Evolutionary conservation across 225 moss, liverwort and hornwort genomes (phyloP).

Genomic region (Thuidium tamariscinum): DNA sequence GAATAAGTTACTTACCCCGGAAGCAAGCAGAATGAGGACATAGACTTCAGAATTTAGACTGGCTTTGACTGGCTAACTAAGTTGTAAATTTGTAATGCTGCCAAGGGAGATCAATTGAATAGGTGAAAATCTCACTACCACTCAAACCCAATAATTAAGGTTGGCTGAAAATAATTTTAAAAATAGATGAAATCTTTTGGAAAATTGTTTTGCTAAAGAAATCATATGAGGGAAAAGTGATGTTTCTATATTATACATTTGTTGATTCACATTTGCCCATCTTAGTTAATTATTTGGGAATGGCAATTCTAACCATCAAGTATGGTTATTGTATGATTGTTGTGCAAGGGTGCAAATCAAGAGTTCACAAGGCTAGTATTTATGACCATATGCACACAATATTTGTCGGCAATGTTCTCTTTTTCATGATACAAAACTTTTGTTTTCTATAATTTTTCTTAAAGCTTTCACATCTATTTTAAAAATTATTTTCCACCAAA

Average conservation of each 20-base stretch:
- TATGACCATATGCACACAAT: not conserved
- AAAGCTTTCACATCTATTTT: not conserved
- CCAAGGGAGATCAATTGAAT: not conserved
- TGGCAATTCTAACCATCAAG: rapidly evolving
- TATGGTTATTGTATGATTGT: not conserved
- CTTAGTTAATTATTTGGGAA: too few relatives aligned
- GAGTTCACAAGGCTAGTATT: not conserved
- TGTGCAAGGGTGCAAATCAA: not conserved
- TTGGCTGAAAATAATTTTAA: not conserved
- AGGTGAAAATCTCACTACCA: not conserved
- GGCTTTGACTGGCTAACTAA: not conserved
- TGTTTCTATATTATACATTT: not conserved
- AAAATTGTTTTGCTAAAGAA: not conserved
- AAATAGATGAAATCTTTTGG: rapidly evolving
- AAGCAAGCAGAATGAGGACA: not conserved
- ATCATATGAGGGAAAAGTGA: not conserved
- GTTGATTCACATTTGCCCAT: not conserved
- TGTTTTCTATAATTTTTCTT: rapidly evolving
- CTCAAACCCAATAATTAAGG: too few relatives aligned
- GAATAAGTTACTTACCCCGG: too few relatives aligned
- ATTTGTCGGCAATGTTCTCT: rapidly evolving
- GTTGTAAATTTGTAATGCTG: not conserved
- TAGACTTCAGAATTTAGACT: not conserved
- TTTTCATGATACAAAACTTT: not conserved
- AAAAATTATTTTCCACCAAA: not conserved